A percentile compares a stretch with the other conserved stretches of the same genome.
Evolutionary conservation across 2,329 filamentous ascomycete species (phyloP).

Genomic region (Huntiella bhutanensis): DNA sequence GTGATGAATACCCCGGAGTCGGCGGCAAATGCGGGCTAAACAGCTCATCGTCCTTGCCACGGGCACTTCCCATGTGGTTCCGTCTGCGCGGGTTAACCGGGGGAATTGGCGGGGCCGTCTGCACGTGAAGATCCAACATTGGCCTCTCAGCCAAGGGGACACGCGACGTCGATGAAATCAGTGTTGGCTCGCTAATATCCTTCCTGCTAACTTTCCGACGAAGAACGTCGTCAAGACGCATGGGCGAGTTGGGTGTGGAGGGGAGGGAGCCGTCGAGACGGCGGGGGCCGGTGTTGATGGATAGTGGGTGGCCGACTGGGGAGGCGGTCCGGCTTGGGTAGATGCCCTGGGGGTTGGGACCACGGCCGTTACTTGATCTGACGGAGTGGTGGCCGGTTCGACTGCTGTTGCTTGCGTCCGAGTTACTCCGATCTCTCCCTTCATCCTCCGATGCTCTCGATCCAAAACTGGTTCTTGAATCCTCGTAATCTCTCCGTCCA

Average conservation of each 20-base stretch:
- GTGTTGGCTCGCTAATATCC: slow-evolving; percentile 32
- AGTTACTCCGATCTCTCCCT: slow-evolving; percentile 31
- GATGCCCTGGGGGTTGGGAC: slow-evolving; percentile 4
- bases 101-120: slow-evolving; percentile 30
- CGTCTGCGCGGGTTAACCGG: slow-evolving; percentile 40
- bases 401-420: slow-evolving; percentile 31
- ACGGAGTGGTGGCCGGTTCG: slow-evolving; percentile 14
- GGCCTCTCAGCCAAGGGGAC: slow-evolving; percentile 25
- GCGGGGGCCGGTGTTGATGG: slow-evolving; percentile 9
- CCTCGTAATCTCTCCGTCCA: slow-evolving; percentile 16
- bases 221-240: slow-evolving; percentile 21
- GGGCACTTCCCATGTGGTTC: slow-evolving; percentile 21
- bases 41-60: slow-evolving; percentile 6
- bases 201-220: slow-evolving; percentile 26
- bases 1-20: slow-evolving; percentile 2
- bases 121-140: slow-evolving; percentile 19
- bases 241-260: slow-evolving; percentile 9
- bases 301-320: neutral
- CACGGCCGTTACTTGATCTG: slow-evolving; percentile 2
- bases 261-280: slow-evolving; percentile 13
- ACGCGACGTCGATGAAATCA: slow-evolving; percentile 27
- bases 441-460: slow-evolving; percentile 22
- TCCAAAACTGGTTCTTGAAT: slow-evolving; percentile 13
- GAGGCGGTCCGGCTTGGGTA: slow-evolving; percentile 9
- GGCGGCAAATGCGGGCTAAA: slow-evolving; percentile 8